These are phyloP conservation scores for Macrophomina phaseolina DNA, from an alignment of 2,329 filamentous ascomycete genomes.

Conservation along the genomic window DNA sequence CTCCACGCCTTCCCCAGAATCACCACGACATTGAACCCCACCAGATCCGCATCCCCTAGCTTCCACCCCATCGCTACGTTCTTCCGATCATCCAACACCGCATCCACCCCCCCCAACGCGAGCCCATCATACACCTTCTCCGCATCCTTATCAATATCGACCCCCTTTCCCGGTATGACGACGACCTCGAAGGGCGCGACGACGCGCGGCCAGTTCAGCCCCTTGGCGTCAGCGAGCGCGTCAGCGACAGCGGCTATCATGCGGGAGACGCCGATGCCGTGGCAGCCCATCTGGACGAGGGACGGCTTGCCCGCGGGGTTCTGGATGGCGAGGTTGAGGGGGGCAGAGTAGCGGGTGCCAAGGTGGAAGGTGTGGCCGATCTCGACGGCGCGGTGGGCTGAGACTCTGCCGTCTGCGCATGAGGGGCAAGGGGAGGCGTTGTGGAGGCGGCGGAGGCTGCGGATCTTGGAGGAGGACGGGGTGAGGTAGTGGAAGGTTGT, in stretches of 20 bases:
- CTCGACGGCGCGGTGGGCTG: constrained; percentile 72
- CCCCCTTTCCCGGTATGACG: constrained; percentile 61
- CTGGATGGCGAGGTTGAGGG: constrained; percentile 62
- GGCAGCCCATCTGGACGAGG: constrained; percentile 90
- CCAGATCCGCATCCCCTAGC: constrained; percentile 83
- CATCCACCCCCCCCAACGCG: constrained; percentile 32
- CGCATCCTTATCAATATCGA: constrained; percentile 53
- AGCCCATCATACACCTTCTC: constrained; percentile 69
- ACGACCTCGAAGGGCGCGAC: constrained; percentile 85
- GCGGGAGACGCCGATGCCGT: constrained; percentile 91
- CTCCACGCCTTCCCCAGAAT: constrained; percentile 66
- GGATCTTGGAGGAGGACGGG: not conserved
- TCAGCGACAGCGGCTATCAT: constrained; percentile 88
- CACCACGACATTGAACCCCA: constrained; percentile 85
- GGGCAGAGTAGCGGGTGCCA: constrained; percentile 82
- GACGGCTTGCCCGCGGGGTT: constrained; percentile 44
- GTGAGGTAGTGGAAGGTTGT: constrained; percentile 33
- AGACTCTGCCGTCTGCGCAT: constrained; percentile 35
- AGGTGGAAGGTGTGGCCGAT: constrained; percentile 95
- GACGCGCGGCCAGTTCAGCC: constrained; percentile 84
- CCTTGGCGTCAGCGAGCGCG: constrained; percentile 67
- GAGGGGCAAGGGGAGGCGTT: constrained; percentile 3
- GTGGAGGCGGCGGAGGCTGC: constrained; percentile 12
- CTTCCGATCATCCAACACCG: constrained; percentile 50
- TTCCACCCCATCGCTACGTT: constrained; percentile 77